Evolutionary conservation across 768 basidiomycete species (phyloP), one percentile per base, ranked within the genome.

Genomic region (Tulasnella sp.): DNA sequence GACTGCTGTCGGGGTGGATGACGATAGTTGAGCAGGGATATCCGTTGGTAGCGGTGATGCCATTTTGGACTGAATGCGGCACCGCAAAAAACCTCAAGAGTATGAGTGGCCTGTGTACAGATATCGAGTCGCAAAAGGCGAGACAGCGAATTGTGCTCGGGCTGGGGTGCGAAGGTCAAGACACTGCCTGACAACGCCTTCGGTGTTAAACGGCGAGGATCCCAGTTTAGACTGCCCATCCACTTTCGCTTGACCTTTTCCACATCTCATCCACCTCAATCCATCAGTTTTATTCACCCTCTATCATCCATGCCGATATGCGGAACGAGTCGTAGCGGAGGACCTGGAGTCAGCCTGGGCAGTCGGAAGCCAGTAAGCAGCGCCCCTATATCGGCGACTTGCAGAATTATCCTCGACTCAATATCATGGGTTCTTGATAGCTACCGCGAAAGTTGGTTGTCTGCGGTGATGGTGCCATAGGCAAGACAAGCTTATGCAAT

Each of bases 391-490:
- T 38, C 34, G 34, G 15, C 34, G 15, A 38, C 34, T 7, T 38
- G 19, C 11, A 48, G 5, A n/a, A n/a, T 48, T n/a, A n/a, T 5
- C 46, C 19, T 7, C 27, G 46, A 11, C 27, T 48, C 27, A 29
- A 5, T 7, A 15, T 25, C 15, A 7, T 5, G 15, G 7, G 5
- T 38, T 38, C 7, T 38, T 7, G 7, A 5, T 38, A 78, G 76
- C 64, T 78, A 49, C 78, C 77, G 67, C 73, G 79, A 54, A 83
- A 85, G 71, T 74, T 89, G 41, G 87, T 92, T 25, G 93, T 98
- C n/a, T 85, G 92, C 62, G 93, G 93, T 38, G 93, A 98, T 72
- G 93, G 93, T 65, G 93, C 93, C 55, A 92, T 88, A 67, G 93
- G 93, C 65, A 87, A 90, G 75, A 90, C 87, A 0, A 88, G 87